Conservation (phyloP, 805 yeast genomes). For the Blastobotrys chiropterorum region DNA sequence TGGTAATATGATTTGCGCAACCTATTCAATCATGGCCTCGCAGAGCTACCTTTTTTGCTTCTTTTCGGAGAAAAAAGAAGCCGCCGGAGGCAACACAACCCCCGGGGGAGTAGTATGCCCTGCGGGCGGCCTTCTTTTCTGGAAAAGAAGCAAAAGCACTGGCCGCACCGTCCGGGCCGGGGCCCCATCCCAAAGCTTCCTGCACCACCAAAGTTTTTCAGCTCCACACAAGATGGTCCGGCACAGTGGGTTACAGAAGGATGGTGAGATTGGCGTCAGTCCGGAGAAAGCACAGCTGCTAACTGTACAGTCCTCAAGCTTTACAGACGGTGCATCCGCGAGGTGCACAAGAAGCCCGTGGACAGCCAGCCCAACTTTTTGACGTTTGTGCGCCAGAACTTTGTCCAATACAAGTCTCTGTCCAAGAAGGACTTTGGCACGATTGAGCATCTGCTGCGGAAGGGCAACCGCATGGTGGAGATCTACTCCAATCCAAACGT, state of each 20-base stretch:
- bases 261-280: conserved; percentile 30
- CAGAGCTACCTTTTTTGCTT: too few relatives aligned
- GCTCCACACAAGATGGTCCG: conserved; percentile 15
- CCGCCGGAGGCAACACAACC: too few relatives aligned
- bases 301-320: conserved; percentile 34
- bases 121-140: too few relatives aligned
- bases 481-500: conserved; percentile 66
- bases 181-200: background rate
- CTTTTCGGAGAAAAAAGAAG: too few relatives aligned
- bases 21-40: too few relatives aligned
- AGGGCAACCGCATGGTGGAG: conserved; percentile 66
- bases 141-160: too few relatives aligned
- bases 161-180: too few relatives aligned
- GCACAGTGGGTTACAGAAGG: conserved; percentile 35
- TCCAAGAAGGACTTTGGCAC: conserved; percentile 78
- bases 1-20: too few relatives aligned
- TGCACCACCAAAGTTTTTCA: conserved; percentile 3
- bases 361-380: conserved; percentile 42
- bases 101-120: too few relatives aligned
- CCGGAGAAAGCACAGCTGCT: background rate
- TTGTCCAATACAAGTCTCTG: conserved; percentile 47
- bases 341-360: conserved; percentile 41
- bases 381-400: conserved; percentile 52
- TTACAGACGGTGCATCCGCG: conserved; percentile 45
- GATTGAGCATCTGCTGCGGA: conserved; percentile 74